A percentile compares a stretch with the other conserved stretches of the same genome.
Evolutionary conservation across 192 early-diverging fungal species (phyloP).

Genomic region (Coemansia sp.): DNA sequence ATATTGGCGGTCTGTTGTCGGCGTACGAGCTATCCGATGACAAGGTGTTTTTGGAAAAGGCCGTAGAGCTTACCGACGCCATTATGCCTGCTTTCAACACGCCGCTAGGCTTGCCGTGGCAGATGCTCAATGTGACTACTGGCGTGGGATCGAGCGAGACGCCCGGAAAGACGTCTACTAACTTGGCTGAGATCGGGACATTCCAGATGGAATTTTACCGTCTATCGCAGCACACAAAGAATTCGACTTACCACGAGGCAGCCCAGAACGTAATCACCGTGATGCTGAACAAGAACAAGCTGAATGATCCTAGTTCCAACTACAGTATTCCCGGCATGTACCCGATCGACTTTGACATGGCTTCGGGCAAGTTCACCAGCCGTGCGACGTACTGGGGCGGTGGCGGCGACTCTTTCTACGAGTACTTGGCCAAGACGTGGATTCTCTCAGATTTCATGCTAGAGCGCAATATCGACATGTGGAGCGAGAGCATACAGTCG

Average conservation of each 20-base stretch:
- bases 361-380: slow-evolving; percentile 32
- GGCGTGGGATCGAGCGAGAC: slow-evolving; percentile 59
- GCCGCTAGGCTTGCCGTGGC: slow-evolving; percentile 71
- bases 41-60: slow-evolving; percentile 66
- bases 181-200: slow-evolving; percentile 78
- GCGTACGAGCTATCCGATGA: slow-evolving; percentile 78
- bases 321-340: slow-evolving; percentile 49
- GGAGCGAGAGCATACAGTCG: slow-evolving; percentile 53
- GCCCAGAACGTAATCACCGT: slow-evolving; percentile 66
- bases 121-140: slow-evolving; percentile 66
- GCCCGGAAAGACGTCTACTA: slow-evolving; percentile 43
- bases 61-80: slow-evolving; percentile 74
- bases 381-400: slow-evolving; percentile 66
- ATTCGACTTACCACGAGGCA: slow-evolving; percentile 80
- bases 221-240: slow-evolving; percentile 73
- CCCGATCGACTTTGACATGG: slow-evolving; percentile 41
- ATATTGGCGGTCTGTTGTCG: slow-evolving; percentile 83
- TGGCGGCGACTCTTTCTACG: slow-evolving; percentile 93
- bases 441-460: slow-evolving; percentile 68
- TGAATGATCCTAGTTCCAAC: slow-evolving; percentile 23
- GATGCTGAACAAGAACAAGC: slow-evolving; percentile 40
- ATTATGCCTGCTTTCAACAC: slow-evolving; percentile 77
- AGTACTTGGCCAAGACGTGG: slow-evolving; percentile 91
- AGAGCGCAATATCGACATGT: slow-evolving; percentile 51
- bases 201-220: slow-evolving; percentile 92